A percentile compares a stretch with the other conserved stretches of the same genome.
phyloP scores from a whole-genome alignment of 225 moss, liverwort and hornwort genomes.

The Pseudoscleropodium purum region DNA sequence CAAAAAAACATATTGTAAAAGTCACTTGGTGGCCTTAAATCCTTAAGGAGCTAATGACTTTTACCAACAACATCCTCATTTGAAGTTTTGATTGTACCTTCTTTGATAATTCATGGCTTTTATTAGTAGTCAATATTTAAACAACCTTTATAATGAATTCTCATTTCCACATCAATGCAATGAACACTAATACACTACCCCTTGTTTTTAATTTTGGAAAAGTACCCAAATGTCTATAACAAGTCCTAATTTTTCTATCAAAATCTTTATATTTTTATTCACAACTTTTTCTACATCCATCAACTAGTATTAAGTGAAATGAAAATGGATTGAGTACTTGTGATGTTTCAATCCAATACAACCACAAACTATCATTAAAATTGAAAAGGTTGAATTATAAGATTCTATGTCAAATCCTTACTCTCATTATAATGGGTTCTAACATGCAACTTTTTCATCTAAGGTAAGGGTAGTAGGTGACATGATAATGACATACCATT shows the following conservation, averaged over 20 bases:
- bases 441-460: neutral
- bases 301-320: neutral
- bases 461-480: neutral
- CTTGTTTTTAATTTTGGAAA: neutral
- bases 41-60: no score
- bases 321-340: neutral
- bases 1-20: no score
- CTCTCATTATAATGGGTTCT: neutral
- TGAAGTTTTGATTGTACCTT: neutral
- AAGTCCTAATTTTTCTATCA: neutral
- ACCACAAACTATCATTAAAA: neutral
- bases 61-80: neutral
- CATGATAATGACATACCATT: neutral
- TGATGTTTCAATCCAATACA: neutral
- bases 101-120: neutral
- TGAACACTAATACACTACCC: neutral
- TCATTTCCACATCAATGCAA: neutral
- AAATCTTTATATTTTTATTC: neutral
- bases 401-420: neutral
- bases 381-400: neutral
- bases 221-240: neutral
- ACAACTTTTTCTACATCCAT: neutral
- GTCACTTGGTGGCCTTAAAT: no score
- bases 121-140: fast-evolving
- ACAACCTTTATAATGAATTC: neutral